These are phyloP conservation scores for Cercophora samala DNA, from an alignment of 495 filamentous ascomycete genomes.

Conservation along the genomic window DNA sequence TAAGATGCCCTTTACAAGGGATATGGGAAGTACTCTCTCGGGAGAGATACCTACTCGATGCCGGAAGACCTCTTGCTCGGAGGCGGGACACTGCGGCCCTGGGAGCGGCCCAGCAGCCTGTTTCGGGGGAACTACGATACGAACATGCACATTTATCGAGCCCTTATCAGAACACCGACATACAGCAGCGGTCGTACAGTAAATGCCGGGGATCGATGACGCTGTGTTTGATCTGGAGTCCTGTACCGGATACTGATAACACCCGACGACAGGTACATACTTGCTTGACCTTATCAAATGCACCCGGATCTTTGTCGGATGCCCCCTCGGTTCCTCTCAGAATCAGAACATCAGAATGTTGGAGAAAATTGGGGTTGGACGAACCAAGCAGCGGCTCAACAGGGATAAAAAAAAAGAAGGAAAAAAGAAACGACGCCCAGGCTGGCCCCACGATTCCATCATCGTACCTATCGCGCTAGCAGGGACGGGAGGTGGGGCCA, in stretches of 20 bases:
- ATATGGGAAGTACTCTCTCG: background rate
- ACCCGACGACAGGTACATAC: background rate
- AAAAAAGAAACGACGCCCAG: slow-evolving; percentile 18
- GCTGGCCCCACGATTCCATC: slow-evolving; percentile 19
- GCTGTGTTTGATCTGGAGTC: background rate
- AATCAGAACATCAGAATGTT: no score
- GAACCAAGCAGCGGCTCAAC: slow-evolving; percentile 6
- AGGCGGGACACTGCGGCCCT: slow-evolving; percentile 5
- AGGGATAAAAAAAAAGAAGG: no score
- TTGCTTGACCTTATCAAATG: slow-evolving; percentile 11
- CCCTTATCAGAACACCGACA: slow-evolving; percentile 14
- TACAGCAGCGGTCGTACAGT: background rate
- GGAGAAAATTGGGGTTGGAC: slow-evolving; percentile 27
- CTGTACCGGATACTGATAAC: slow-evolving; percentile 4
- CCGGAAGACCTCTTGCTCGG: background rate
- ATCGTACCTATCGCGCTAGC: slow-evolving; percentile 1
- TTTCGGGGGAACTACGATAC: slow-evolving; percentile 1
- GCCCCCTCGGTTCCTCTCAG: background rate
- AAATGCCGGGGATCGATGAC: background rate
- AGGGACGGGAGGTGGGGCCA: slow-evolving; percentile 19
- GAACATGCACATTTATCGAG: background rate
- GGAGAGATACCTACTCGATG: background rate
- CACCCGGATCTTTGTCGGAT: slow-evolving; percentile 9
- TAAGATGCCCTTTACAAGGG: background rate
- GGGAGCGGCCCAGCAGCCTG: background rate